phyloP scores from a whole-genome alignment of 2,329 filamentous ascomycete genomes.

The Phyllosticta ampelicida region DNA sequence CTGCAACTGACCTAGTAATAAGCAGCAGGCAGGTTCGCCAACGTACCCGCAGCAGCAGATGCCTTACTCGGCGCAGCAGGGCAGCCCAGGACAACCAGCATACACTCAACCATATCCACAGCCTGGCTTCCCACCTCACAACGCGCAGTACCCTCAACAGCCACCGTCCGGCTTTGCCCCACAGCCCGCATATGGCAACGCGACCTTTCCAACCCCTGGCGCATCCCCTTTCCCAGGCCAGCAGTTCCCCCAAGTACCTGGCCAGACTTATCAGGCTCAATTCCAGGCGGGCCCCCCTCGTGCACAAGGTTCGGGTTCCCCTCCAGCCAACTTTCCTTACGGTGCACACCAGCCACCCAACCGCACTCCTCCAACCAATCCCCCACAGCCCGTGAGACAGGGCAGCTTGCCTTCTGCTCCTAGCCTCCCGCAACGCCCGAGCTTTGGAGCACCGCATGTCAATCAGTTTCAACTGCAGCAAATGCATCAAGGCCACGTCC shows the following conservation, averaged over 20 bases:
- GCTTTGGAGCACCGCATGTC: conserved; percentile 43
- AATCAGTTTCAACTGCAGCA: conserved; percentile 28
- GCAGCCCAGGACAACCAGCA: conserved; percentile 17
- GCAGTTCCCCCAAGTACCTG: conserved; percentile 20
- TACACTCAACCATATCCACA: conserved; percentile 34
- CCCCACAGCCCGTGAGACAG: conserved; percentile 27
- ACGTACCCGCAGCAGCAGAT: conserved; percentile 9
- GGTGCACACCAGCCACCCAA: conserved; percentile 31
- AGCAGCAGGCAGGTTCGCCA: conserved; percentile 2
- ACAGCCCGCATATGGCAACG: conserved; percentile 13
- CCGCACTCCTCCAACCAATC: conserved; percentile 24
- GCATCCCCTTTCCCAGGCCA: conserved; percentile 20
- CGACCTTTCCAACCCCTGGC: conserved; percentile 20
- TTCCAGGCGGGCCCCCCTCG: conserved; percentile 14
- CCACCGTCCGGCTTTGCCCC: conserved; percentile 6
- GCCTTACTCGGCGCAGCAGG: conserved; percentile 25
- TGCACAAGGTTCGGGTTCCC: conserved; percentile 16
- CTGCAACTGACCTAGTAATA: neutral
- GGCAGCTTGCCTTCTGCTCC: conserved; percentile 45
- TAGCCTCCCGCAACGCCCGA: conserved; percentile 50
- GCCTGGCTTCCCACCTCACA: conserved; percentile 13
- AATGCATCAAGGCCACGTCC: conserved; percentile 15
- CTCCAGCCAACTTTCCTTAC: conserved; percentile 28
- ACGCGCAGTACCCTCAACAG: conserved; percentile 11
- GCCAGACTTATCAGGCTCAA: conserved; percentile 19